Conservation (phyloP, 2,329 filamentous ascomycete species). For the Aspergillus chevalieri region DNA sequence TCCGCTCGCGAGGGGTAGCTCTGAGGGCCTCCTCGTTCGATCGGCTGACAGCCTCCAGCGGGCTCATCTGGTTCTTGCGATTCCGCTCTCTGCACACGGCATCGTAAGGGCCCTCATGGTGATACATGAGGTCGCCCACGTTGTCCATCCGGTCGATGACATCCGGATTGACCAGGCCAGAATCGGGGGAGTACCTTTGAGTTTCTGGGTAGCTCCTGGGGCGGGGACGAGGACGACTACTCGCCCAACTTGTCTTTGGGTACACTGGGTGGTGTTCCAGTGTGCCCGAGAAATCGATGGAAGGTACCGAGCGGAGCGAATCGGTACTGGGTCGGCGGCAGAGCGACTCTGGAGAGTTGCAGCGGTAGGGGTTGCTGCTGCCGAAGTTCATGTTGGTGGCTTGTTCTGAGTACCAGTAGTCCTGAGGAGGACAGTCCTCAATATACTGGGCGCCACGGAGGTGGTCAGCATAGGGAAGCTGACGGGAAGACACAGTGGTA, state of each 20-base stretch:
- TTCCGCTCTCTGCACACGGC: constrained; percentile 73
- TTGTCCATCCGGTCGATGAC: constrained; percentile 73
- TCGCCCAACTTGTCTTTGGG: constrained; percentile 9
- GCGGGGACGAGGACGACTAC: constrained; percentile 5
- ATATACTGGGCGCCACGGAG: constrained; percentile 17
- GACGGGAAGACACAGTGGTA: not conserved
- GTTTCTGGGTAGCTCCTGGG: constrained; percentile 3
- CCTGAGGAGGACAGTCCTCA: constrained; percentile 12
- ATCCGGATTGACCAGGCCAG: constrained; percentile 56
- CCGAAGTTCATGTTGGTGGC: constrained; percentile 4
- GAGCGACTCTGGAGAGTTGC: constrained; percentile 12
- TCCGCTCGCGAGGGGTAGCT: constrained; percentile 73
- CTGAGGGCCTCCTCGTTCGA: constrained; percentile 70
- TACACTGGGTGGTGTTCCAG: constrained; percentile 22
- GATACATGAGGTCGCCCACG: constrained; percentile 61
- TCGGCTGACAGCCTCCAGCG: constrained; percentile 67
- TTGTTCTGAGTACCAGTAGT: not conserved
- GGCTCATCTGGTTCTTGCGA: constrained; percentile 54
- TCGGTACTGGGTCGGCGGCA: not conserved
- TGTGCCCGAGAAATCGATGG: constrained; percentile 18
- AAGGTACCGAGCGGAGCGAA: constrained; percentile 14
- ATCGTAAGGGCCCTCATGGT: constrained; percentile 88
- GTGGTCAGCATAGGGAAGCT: constrained; percentile 1
- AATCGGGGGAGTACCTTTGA: constrained; percentile 14
- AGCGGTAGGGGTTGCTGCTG: constrained; percentile 22